phyloP scores from a whole-genome alignment of 1,284 basidiomycete genomes.

The Tremellales sp. region DNA sequence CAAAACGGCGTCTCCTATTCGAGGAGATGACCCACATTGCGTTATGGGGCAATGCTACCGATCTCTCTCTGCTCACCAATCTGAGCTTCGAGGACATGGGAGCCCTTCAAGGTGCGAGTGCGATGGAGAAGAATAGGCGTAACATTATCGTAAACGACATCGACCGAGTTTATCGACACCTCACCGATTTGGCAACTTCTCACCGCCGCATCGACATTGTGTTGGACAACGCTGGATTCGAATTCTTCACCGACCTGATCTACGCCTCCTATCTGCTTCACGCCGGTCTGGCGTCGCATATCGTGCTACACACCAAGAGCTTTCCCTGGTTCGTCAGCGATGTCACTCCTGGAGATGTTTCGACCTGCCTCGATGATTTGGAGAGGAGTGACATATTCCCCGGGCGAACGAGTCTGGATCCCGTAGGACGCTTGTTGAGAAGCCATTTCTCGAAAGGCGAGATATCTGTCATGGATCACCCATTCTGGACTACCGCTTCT shows the following conservation, averaged over 20 bases:
- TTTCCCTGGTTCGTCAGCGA: constrained; percentile 47
- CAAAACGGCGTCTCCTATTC: not conserved
- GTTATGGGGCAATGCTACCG: constrained; percentile 47
- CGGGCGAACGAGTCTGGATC: too few relatives aligned
- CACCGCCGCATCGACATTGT: too few relatives aligned
- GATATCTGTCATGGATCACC: too few relatives aligned
- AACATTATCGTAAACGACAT: constrained; percentile 52
- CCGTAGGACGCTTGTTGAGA: too few relatives aligned
- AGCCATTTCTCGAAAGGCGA: too few relatives aligned
- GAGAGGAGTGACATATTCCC: too few relatives aligned
- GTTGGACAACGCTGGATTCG: too few relatives aligned
- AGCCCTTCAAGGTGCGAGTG: constrained; percentile 51
- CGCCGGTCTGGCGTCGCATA: constrained; percentile 48
- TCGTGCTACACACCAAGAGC: constrained; percentile 50
- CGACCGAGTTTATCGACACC: too few relatives aligned
- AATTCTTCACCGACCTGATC: too few relatives aligned
- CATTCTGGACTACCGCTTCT: too few relatives aligned
- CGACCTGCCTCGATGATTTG: constrained; percentile 19
- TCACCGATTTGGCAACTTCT: too few relatives aligned
- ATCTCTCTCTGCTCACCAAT: constrained; percentile 51
- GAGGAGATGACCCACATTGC: constrained; percentile 20
- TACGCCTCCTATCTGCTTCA: too few relatives aligned
- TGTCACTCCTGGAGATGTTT: constrained; percentile 31
- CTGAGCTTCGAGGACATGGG: constrained; percentile 54
- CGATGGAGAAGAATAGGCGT: constrained; percentile 41